These are phyloP conservation scores for Meredithiella fracta DNA, from an alignment of 2,329 filamentous ascomycete species.

Conservation along the genomic window DNA sequence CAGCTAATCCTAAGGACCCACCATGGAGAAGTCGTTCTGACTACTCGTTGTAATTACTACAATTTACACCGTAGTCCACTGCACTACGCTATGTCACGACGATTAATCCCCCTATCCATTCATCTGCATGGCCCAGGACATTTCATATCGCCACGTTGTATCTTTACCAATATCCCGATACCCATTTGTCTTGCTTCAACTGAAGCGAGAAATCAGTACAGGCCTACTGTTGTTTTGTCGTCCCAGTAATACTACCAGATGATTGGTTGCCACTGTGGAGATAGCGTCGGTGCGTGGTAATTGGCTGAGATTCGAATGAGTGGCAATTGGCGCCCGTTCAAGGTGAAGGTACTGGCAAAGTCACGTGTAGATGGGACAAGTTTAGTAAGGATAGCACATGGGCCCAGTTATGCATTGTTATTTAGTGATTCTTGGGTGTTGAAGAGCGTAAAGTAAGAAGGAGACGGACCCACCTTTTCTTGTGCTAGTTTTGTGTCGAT, in stretches of 20 bases:
- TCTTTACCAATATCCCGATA: too few species aligned
- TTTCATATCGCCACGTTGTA: too few species aligned
- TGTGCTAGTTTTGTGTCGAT: background rate
- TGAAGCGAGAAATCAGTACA: background rate
- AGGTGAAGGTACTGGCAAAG: background rate
- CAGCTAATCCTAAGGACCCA: background rate
- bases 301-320: background rate
- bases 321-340: too few species aligned
- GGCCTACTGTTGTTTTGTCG: conserved; percentile 1
- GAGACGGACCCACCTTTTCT: background rate
- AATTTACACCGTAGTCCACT: too few species aligned
- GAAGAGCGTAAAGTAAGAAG: background rate
- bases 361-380: background rate
- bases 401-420: background rate
- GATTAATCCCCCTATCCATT: too few species aligned
- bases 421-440: background rate
- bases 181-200: background rate
- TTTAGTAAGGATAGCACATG: background rate
- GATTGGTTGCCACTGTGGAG: conserved; percentile 3
- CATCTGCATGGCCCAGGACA: too few species aligned
- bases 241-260: conserved; percentile 1
- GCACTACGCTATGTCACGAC: too few species aligned
- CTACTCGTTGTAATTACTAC: background rate
- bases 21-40: background rate
- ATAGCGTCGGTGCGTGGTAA: conserved; percentile 3